Evolutionary conservation across 495 filamentous ascomycete genomes (phyloP).

Genomic region (Xylaria grammica): DNA sequence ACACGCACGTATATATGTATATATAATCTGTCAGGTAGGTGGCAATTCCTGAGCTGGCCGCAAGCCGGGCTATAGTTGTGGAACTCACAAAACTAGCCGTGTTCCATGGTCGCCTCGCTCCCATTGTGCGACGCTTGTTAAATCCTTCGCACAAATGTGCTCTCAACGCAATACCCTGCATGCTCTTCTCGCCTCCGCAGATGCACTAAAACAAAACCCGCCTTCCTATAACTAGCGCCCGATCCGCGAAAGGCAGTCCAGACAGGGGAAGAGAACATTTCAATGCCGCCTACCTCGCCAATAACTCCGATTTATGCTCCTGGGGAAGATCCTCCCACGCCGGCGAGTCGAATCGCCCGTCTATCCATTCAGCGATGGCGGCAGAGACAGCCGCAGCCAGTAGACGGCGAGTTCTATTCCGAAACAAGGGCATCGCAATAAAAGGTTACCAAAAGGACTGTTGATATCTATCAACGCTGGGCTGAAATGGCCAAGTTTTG

Average conservation of each 20-base stretch:
- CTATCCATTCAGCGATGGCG: neutral
- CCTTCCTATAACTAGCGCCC: slow-evolving; percentile 28
- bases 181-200: neutral
- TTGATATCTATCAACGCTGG: slow-evolving; percentile 7
- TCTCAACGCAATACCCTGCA: neutral
- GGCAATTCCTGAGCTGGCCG: neutral
- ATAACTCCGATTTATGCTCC: slow-evolving; percentile 26
- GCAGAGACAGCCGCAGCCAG: neutral
- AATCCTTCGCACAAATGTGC: neutral
- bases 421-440: slow-evolving; percentile 4
- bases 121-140: neutral
- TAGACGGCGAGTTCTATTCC: slow-evolving; percentile 9
- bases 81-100: neutral
- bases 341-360: slow-evolving; percentile 1
- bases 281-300: slow-evolving; percentile 16
- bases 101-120: neutral
- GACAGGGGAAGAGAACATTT: slow-evolving; percentile 13
- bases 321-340: slow-evolving; percentile 1
- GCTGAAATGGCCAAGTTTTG: slow-evolving; percentile 2
- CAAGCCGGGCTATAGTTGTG: neutral
- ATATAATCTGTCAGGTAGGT: slow-evolving; percentile 14
- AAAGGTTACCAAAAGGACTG: slow-evolving; percentile 8
- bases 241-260: slow-evolving; percentile 9
- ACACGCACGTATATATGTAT: slow-evolving; percentile 17
- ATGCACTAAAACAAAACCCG: slow-evolving; percentile 17